Evolutionary conservation across 176 grass and related monocot genomes (phyloP).

Genomic region (Rhynchospora tenuis): DNA sequence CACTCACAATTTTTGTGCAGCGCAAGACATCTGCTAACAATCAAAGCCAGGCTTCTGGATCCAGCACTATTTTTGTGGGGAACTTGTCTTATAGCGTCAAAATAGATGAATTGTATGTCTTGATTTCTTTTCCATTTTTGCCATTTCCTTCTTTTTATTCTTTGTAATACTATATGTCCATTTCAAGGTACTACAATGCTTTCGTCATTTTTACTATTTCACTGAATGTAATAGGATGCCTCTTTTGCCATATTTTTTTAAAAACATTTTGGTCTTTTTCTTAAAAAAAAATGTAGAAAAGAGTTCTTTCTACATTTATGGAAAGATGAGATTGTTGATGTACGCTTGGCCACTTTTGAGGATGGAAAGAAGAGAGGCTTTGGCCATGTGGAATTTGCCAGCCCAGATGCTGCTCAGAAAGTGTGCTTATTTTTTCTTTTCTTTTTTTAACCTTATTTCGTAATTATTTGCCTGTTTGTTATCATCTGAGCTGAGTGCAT

Average conservation of each 20-base stretch:
- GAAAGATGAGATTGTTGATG: slow-evolving; percentile 51
- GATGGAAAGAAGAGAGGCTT: slow-evolving; percentile 56
- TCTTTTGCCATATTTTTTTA: not conserved
- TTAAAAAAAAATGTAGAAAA: slow-evolving; percentile 26
- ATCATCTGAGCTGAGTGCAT: not conserved
- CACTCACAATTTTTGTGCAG: slow-evolving; percentile 20
- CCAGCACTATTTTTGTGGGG: slow-evolving; percentile 51
- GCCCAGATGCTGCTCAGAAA: slow-evolving; percentile 52
- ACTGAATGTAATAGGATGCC: not conserved
- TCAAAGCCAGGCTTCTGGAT: slow-evolving; percentile 35
- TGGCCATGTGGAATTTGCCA: slow-evolving; percentile 71
- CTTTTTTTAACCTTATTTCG: not conserved
- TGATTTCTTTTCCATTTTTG: not conserved
- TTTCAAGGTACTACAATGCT: not conserved
- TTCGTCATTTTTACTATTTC: not conserved
- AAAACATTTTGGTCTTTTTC: not conserved
- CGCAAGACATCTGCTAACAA: slow-evolving; percentile 47
- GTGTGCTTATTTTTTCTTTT: slow-evolving; percentile 30
- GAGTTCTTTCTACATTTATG: slow-evolving; percentile 79
- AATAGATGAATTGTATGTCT: slow-evolving; percentile 49
- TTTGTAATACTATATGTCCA: not conserved
- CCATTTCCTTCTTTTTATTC: not conserved
- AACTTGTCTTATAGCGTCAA: slow-evolving; percentile 37
- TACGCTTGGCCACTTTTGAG: slow-evolving; percentile 41
- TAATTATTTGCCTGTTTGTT: not conserved